Conservation (phyloP, 73 alveolate genomes). For the Paramecium pentaurelia region DNA sequence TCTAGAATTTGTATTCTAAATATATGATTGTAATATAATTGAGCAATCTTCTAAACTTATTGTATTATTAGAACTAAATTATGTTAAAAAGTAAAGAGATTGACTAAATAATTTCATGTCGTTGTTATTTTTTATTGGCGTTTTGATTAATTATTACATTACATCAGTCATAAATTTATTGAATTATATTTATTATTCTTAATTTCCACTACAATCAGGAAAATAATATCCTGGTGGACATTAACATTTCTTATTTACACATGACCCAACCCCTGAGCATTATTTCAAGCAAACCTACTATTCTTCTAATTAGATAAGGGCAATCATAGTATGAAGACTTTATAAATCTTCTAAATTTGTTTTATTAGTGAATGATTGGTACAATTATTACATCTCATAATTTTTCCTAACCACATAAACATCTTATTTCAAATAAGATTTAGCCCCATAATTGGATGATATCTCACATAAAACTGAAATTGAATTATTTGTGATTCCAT, state of each 20-base stretch:
- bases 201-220: constrained; percentile 3
- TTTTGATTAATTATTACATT: not conserved
- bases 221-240: not conserved
- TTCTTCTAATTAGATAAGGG: not conserved
- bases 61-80: not conserved
- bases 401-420: not conserved
- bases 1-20: not conserved
- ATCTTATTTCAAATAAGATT: not conserved
- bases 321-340: not conserved
- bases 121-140: not conserved
- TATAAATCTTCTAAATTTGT: not conserved
- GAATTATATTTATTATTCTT: not conserved
- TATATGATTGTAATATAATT: not conserved
- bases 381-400: not conserved
- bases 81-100: not conserved
- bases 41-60: not conserved
- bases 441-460: not conserved
- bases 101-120: not conserved
- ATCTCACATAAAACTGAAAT: not conserved
- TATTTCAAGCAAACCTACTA: not conserved
- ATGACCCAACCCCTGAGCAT: not conserved
- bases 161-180: not conserved
- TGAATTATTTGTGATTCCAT: not conserved
- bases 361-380: not conserved
- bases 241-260: not conserved